A percentile compares a stretch with the other conserved stretches of the same genome.
phyloP scores from a whole-genome alignment of 140 eudicot species.

The Flaveria floridana region DNA sequence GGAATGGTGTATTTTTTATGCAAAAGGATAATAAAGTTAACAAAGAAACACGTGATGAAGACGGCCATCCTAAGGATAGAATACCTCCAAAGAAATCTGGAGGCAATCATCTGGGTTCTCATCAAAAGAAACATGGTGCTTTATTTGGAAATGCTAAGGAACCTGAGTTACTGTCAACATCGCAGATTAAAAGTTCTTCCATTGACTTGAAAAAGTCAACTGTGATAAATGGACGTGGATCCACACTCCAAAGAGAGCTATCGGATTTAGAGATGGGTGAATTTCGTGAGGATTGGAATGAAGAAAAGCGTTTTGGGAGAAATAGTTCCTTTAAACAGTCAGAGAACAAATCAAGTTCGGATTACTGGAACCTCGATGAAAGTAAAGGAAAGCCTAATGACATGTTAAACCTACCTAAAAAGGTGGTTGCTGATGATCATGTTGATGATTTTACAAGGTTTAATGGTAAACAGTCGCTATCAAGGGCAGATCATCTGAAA shows the following conservation, averaged over 20 bases:
- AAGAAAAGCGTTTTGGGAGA: slow-evolving; percentile 61
- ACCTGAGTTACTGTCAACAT: slow-evolving; percentile 34
- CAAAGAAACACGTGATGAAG: slow-evolving; percentile 42
- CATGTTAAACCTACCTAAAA: slow-evolving; percentile 33
- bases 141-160: slow-evolving; percentile 42
- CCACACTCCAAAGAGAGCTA: slow-evolving; percentile 60
- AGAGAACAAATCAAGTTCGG: slow-evolving; percentile 56
- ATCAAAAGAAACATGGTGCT: slow-evolving; percentile 48
- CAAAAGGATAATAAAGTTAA: slow-evolving; percentile 40
- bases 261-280: slow-evolving; percentile 97
- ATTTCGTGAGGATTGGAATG: slow-evolving; percentile 67
- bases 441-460: slow-evolving; percentile 46
- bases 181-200: slow-evolving; percentile 36
- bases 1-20: slow-evolving; percentile 24
- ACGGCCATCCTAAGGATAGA: slow-evolving; percentile 46
- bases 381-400: slow-evolving; percentile 49
- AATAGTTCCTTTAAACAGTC: slow-evolving; percentile 58
- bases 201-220: slow-evolving; percentile 46
- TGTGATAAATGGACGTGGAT: slow-evolving; percentile 52
- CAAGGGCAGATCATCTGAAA: slow-evolving; percentile 46
- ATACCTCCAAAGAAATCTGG: slow-evolving; percentile 45
- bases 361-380: slow-evolving; percentile 54
- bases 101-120: slow-evolving; percentile 48
- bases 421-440: slow-evolving; percentile 43
- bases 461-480: slow-evolving; percentile 34